Percentiles rank a stretch among this genome's conserved stretches.
Conservation (phyloP, 441 rosid species). For the Croton setiger region DNA sequence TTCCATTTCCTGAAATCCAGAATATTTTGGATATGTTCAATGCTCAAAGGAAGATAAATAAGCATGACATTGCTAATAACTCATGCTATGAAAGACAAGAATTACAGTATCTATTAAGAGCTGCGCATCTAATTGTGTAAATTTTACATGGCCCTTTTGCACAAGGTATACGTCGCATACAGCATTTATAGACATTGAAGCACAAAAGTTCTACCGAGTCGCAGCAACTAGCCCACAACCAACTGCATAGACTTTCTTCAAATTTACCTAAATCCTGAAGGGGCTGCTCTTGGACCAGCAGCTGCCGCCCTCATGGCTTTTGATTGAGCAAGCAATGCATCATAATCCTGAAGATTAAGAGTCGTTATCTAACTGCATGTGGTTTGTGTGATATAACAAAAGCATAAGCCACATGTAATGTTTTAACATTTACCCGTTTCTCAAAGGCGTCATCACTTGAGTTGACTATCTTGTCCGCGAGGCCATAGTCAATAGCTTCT, state of each 20-base stretch:
- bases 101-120: background rate
- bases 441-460: slow-evolving; percentile 51
- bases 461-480: slow-evolving; percentile 77
- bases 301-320: slow-evolving; percentile 62
- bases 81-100: background rate
- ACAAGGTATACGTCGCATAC: slow-evolving; percentile 6
- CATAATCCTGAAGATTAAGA: slow-evolving; percentile 52
- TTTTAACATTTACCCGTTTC: slow-evolving; percentile 51
- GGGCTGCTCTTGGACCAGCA: slow-evolving; percentile 51
- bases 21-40: background rate
- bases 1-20: too few relatives aligned
- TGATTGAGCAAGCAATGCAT: slow-evolving; percentile 53
- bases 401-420: slow-evolving; percentile 3
- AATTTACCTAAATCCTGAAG: slow-evolving; percentile 48
- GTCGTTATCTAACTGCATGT: slow-evolving; percentile 6
- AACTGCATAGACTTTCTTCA: slow-evolving; percentile 4
- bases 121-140: background rate
- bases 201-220: background rate
- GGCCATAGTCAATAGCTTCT: slow-evolving; percentile 75
- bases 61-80: background rate
- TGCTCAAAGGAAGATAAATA: background rate
- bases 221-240: slow-evolving; percentile 1
- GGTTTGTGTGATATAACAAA: background rate
- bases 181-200: background rate
- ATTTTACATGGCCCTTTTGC: slow-evolving; percentile 11